Base-by-base conservation (phyloP, 2,329 filamentous ascomycete genomes). In the Fusarium beomiforme region DNA sequence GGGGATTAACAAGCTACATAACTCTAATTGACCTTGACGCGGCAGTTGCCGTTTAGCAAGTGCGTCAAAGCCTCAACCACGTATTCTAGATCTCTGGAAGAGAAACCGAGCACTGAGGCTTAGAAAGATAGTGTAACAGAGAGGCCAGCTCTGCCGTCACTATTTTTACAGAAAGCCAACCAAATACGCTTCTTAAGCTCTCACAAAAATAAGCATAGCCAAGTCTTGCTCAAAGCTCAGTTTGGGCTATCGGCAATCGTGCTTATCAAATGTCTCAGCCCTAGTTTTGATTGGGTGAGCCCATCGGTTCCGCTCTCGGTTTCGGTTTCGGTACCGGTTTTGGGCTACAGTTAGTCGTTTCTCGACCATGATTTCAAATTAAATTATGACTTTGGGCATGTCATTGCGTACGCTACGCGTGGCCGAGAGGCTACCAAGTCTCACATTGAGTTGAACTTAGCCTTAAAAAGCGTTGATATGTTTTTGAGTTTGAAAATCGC, bases 61-160 rank as follows among this genome's bases (percentile, higher is more conserved):
- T 23, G 17, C 31, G 11, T 10, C 41, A 11, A n/a, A 34, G n/a
- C 13, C 50, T 12, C 31, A 43, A 26, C 43, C 50, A 57, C 50
- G 50, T 60, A 60, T 60, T 56, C 43, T 24, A 49, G 24, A 36
- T 21, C 21, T 34, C 19, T 57, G 6, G 37, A 51, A 21, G 43
- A 58, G 55, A 51, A 58, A 39, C 55, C 43, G 43, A 58, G 55
- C 55, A 51, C 16, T 58, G 55, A 50, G 55, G 43, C 55, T 58
- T 58, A 58, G 55, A 58, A 33, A 24, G 23, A 12, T 26, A 29
- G 16, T 21, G 19, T 13, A 10, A 19, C 31, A 7, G 19, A 19
- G 23, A 57, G n/a, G 29, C 31, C 54, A 57, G 54, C 41, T 31
- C 23, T 57, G 24, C 41, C 31, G 14, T 19, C 19, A 47, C 19